Conservation (phyloP, 2,329 filamentous ascomycete species). For the Pseudocercospora crystallina region DNA sequence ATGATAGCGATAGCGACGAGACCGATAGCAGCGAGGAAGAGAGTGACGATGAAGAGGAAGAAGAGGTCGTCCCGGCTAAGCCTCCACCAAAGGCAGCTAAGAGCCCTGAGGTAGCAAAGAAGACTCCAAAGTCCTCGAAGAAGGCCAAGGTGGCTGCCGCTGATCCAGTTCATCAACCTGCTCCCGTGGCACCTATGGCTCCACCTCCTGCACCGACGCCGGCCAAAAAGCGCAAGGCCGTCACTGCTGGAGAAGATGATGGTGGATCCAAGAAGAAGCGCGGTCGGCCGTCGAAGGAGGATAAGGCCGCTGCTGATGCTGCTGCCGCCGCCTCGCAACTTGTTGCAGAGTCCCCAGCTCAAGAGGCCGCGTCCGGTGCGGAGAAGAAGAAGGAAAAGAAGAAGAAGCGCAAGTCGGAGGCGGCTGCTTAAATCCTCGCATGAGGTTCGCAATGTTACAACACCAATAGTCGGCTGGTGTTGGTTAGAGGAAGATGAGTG, state of each 20-base stretch:
- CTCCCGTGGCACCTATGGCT: conserved; percentile 22
- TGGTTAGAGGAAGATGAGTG: too few relatives aligned
- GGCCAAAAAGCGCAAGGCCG: conserved; percentile 32
- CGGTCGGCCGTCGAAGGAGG: conserved; percentile 24
- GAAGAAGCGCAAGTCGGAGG: too few relatives aligned
- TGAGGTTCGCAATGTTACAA: too few relatives aligned
- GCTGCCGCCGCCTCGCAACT: background rate
- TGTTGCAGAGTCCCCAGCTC: too few relatives aligned
- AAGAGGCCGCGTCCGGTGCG: too few relatives aligned
- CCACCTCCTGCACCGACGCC: conserved; percentile 17
- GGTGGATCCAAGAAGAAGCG: conserved; percentile 36
- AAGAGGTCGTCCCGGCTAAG: conserved; percentile 27
- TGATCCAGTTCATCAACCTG: conserved; percentile 25
- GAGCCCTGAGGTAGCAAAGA: conserved; percentile 28
- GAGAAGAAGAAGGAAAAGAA: too few relatives aligned
- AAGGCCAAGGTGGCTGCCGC: conserved; percentile 29
- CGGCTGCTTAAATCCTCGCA: too few relatives aligned
- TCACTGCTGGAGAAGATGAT: conserved; percentile 21
- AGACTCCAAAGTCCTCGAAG: conserved; percentile 37
- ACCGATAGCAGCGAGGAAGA: conserved; percentile 22
- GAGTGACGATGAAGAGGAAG: conserved; percentile 36
- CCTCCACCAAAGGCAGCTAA: conserved; percentile 32
- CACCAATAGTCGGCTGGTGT: too few relatives aligned
- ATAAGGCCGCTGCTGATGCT: conserved; percentile 20
- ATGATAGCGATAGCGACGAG: conserved; percentile 19